Evolutionary conservation across 306 rosid species (phyloP), one percentile per base, ranked within the genome.

Genomic region (Ochetophila trinervis): DNA sequence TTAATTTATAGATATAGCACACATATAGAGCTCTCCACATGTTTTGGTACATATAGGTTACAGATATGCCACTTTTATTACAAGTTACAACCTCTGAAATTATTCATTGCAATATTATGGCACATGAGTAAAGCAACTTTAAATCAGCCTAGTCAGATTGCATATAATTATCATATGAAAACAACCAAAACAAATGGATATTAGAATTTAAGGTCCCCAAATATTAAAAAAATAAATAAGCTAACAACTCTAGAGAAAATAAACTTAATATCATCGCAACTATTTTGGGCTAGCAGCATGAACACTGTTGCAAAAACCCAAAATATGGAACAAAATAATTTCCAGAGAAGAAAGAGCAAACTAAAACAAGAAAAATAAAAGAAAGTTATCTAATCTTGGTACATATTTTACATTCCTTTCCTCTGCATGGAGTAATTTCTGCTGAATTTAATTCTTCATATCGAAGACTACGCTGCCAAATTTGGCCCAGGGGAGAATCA

Each of bases 401-500:
- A 57, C 53, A 60, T 27, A 8, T n/a, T 66, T 36, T 30, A 60
- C 42, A 44, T 24, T 53, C 12, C 12, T 54, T 53, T 32, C 3
- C 7, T 18, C 35, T 40, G 23, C 63, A 51, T 50, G 30, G 21
- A 71, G 7, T 13, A 51, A 18, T 24, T 6, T 44, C 42, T 0
- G 22, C 32, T 17, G 16, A 30, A 14, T 23, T 51, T 50, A 24
- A 52, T 47, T 47, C 72, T 66, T 19, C 40, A 24, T 65, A 18
- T 52, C 1, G 55, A 18, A 61, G 57, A 18, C 14, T 1, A 49
- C 12, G 16, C 42, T 11, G 20, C 27, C 65, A 67, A 15, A 30
- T 17, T 19, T 13, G 36, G 58, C 73, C 57, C 57, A 55, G 58
- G 36, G 19, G 17, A 54, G n/a, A 32, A 53, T 56, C 23, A n/a